Conservation (phyloP, 2,329 filamentous ascomycete species). For the Phaeosphaeriaceae sp. region DNA sequence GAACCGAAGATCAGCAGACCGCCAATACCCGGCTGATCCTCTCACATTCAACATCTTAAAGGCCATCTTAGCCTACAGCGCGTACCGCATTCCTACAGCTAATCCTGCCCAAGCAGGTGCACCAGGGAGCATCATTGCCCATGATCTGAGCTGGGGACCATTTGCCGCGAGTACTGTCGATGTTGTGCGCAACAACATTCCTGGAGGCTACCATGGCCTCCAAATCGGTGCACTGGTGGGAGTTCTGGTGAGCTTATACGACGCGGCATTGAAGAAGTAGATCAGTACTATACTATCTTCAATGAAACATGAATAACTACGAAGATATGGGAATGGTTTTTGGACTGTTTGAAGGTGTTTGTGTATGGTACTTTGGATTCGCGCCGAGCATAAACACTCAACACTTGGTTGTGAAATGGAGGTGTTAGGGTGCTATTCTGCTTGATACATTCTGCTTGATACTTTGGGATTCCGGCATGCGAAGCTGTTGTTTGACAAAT, state of each 20-base stretch:
- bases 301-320: background rate
- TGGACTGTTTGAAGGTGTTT: slow-evolving; percentile 6
- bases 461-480: too few species aligned
- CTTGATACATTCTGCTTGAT: background rate
- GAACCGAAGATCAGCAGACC: slow-evolving; percentile 49
- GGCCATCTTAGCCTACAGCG: slow-evolving; percentile 78
- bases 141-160: slow-evolving; percentile 55
- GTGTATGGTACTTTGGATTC: background rate
- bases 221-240: slow-evolving; percentile 73
- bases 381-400: too few species aligned
- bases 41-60: slow-evolving; percentile 90
- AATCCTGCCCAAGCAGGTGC: slow-evolving; percentile 23
- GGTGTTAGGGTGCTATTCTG: background rate
- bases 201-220: slow-evolving; percentile 73
- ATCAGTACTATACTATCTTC: background rate
- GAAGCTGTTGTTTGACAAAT: too few species aligned
- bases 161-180: slow-evolving; percentile 65
- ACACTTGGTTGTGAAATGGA: background rate
- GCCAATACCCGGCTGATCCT: slow-evolving; percentile 75
- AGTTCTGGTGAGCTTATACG: slow-evolving; percentile 73
- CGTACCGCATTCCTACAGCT: slow-evolving; percentile 63
- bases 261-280: slow-evolving; percentile 72
- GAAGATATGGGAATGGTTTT: background rate
- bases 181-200: slow-evolving; percentile 70
- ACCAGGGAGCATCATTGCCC: slow-evolving; percentile 62